Conservation (phyloP, 768 basidiomycete species). For the Hortiboletus campestris region DNA sequence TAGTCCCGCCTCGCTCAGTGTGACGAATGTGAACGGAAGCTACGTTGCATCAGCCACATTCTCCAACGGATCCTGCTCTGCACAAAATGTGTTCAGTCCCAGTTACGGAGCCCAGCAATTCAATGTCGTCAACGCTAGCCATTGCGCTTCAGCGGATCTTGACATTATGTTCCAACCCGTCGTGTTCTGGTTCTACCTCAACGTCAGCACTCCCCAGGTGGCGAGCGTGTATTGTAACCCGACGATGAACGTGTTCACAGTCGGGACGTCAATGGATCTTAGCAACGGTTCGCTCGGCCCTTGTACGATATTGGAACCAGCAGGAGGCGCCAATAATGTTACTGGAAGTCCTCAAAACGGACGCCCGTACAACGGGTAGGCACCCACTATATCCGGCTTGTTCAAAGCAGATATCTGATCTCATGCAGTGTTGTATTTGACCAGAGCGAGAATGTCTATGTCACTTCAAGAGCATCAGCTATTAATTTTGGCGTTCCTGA, state of each 20-base stretch:
- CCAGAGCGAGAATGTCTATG: conserved; percentile 41
- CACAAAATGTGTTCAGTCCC: conserved; percentile 38
- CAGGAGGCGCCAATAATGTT: conserved; percentile 47
- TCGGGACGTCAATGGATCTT: conserved; percentile 44
- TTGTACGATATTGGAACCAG: conserved; percentile 34
- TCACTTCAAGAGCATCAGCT: conserved; percentile 49
- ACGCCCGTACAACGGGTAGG: conserved; percentile 60
- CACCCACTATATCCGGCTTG: background rate
- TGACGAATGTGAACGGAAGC: conserved; percentile 22
- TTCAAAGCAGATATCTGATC: background rate
- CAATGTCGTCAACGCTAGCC: conserved; percentile 42
- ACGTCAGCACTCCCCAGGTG: conserved; percentile 37
- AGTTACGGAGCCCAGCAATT: conserved; percentile 44
- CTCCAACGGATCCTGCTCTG: conserved; percentile 46
- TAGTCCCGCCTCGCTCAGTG: conserved; percentile 33
- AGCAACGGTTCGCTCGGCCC: conserved; percentile 40
- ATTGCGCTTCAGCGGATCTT: conserved; percentile 30
- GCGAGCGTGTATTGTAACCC: conserved; percentile 60
- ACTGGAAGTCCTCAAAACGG: conserved; percentile 45
- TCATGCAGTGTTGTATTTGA: conserved; percentile 40
- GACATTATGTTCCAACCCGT: conserved; percentile 49
- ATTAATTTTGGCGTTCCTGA: conserved; percentile 55
- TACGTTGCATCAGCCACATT: conserved; percentile 46
- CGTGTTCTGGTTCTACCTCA: conserved; percentile 65
- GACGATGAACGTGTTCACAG: conserved; percentile 42